phyloP scores from a whole-genome alignment of 805 yeast species.

The Debaryomyces castellii region DNA sequence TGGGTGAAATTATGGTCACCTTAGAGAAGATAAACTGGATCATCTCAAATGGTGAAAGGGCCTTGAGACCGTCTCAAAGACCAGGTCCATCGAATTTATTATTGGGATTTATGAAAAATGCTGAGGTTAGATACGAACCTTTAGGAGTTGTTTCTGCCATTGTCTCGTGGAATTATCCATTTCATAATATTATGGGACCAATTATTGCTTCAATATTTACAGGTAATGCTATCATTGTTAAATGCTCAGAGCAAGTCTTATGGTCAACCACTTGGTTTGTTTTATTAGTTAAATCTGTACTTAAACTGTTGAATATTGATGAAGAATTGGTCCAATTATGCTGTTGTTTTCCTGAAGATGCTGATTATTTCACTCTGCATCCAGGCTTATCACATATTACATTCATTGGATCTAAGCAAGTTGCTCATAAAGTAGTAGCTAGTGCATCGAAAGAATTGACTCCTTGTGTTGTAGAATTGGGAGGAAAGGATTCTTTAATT shows the following conservation, averaged over 20 bases:
- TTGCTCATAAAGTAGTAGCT: slow-evolving; percentile 81
- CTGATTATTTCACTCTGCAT: slow-evolving; percentile 82
- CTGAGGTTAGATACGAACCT: slow-evolving; percentile 93
- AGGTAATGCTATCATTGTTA: slow-evolving; percentile 88
- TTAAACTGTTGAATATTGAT: slow-evolving; percentile 71
- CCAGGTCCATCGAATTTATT: slow-evolving; percentile 86
- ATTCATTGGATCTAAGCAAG: slow-evolving; percentile 93
- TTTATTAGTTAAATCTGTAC: slow-evolving; percentile 66
- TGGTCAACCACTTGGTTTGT: slow-evolving; percentile 89
- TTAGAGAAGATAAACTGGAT: slow-evolving; percentile 92
- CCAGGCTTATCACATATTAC: slow-evolving; percentile 84
- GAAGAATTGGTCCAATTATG: slow-evolving; percentile 85
- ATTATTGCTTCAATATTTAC: slow-evolving; percentile 83
- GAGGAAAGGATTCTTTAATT: slow-evolving; percentile 92
- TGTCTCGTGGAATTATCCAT: slow-evolving; percentile 97
- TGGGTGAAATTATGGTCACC: slow-evolving; percentile 96
- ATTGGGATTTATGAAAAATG: slow-evolving; percentile 81
- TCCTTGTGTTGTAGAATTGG: slow-evolving; percentile 93
- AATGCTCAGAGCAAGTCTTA: slow-evolving; percentile 93
- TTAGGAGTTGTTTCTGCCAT: slow-evolving; percentile 85
- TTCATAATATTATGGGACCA: slow-evolving; percentile 93
- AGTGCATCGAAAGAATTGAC: slow-evolving; percentile 87
- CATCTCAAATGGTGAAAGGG: slow-evolving; percentile 73
- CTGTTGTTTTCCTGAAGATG: slow-evolving; percentile 86
- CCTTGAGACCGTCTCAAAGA: slow-evolving; percentile 68